Conservation (phyloP, 2,329 filamentous ascomycete species). For the Knoxdaviesia capensis region DNA sequence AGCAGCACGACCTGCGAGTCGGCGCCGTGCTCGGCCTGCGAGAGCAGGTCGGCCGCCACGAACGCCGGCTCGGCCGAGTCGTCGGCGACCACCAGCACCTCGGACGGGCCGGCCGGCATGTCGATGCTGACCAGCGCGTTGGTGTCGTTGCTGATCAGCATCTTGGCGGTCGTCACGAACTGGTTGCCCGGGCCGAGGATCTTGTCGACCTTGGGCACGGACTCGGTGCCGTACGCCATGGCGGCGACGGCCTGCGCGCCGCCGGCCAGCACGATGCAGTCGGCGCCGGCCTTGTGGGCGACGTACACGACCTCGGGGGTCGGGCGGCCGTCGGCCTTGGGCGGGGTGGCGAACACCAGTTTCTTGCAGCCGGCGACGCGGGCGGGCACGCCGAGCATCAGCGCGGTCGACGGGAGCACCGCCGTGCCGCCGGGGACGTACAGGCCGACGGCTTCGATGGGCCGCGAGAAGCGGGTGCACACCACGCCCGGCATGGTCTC, state of each 20-base stretch:
- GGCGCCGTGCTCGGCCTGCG: conserved; percentile 89
- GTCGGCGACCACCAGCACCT: conserved; percentile 92
- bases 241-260: conserved; percentile 91
- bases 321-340: conserved; percentile 70
- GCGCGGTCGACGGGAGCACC: conserved; percentile 86
- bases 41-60: conserved; percentile 84
- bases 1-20: conserved; percentile 92
- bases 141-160: conserved; percentile 94
- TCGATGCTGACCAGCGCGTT: conserved; percentile 90
- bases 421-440: conserved; percentile 94
- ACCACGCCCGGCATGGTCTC: conserved; percentile 97
- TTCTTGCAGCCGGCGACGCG: conserved; percentile 94
- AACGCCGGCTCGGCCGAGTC: conserved; percentile 76
- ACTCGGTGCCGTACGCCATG: conserved; percentile 93
- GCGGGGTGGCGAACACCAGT: conserved; percentile 84
- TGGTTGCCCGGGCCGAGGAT: conserved; percentile 95
- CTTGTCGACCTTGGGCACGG: conserved; percentile 92
- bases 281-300: conserved; percentile 88
- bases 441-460: conserved; percentile 88
- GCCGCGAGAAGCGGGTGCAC: conserved; percentile 78
- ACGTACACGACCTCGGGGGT: conserved; percentile 96
- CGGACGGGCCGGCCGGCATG: conserved; percentile 93
- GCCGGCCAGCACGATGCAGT: conserved; percentile 87
- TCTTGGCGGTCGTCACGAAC: conserved; percentile 96
- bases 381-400: conserved; percentile 94